phyloP scores from a whole-genome alignment of 345 rosid species.

The Rhodamnia argentea region DNA sequence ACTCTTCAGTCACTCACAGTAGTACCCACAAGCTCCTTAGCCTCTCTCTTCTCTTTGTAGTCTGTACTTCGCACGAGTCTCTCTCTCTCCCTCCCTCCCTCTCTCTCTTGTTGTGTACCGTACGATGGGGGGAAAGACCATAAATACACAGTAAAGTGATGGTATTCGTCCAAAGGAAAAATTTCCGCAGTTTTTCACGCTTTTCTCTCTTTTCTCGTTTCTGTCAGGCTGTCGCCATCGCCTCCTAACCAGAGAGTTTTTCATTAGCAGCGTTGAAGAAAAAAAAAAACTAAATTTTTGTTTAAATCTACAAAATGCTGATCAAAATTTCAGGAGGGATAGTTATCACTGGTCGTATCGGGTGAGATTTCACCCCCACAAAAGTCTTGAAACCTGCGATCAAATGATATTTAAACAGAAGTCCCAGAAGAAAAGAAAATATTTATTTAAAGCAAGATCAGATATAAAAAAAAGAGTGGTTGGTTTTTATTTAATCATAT shows the following conservation, averaged over 20 bases:
- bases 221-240: not conserved
- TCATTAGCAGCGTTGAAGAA: not conserved
- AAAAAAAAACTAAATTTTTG: not conserved
- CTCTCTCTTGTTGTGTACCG: not conserved
- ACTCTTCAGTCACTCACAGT: slow-evolving; percentile 2
- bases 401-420: not conserved
- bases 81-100: not conserved
- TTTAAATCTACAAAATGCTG: not conserved
- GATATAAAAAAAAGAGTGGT: not conserved
- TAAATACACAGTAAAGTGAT: not conserved
- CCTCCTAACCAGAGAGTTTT: not conserved
- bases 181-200: not conserved
- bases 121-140: not conserved
- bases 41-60: not conserved
- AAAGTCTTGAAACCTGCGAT: not conserved
- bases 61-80: not conserved
- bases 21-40: not conserved
- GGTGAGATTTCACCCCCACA: not conserved
- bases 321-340: not conserved
- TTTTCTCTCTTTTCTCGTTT: not conserved
- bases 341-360: not conserved
- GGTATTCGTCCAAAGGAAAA: not conserved
- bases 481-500: not conserved
- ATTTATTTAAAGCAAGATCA: not conserved
- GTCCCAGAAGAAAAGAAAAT: not conserved